A percentile compares a stretch with the other conserved stretches of the same genome.
Evolutionary conservation across 192 early-diverging fungal species (phyloP).

Genomic region (Coemansia interrupta): DNA sequence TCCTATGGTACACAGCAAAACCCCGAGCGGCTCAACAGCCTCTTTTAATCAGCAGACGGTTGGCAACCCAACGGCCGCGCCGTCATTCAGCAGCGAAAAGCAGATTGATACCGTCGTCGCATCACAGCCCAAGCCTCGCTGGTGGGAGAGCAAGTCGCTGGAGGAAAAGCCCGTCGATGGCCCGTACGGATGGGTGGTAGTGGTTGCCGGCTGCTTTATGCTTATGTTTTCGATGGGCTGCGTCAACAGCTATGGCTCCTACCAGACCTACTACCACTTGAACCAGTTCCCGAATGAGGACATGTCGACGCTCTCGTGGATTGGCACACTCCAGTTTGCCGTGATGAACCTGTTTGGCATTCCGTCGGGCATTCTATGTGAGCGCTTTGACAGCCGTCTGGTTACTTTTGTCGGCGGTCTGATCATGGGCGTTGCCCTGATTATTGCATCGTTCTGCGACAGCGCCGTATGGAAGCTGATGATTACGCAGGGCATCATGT

Average conservation of each 20-base stretch:
- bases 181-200: slow-evolving; percentile 53
- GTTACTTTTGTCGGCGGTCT: slow-evolving; percentile 49
- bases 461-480: slow-evolving; percentile 59
- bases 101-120: background rate
- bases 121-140: background rate
- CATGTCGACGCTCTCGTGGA: slow-evolving; percentile 52
- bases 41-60: slow-evolving; percentile 2
- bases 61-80: slow-evolving; percentile 1
- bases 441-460: slow-evolving; percentile 58
- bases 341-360: slow-evolving; percentile 52
- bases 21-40: background rate
- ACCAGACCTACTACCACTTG: slow-evolving; percentile 46
- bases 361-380: slow-evolving; percentile 49
- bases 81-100: slow-evolving; percentile 1
- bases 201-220: slow-evolving; percentile 3
- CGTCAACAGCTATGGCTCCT: slow-evolving; percentile 57
- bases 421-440: slow-evolving; percentile 48
- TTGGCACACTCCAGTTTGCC: slow-evolving; percentile 53
- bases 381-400: slow-evolving; percentile 51
- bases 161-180: slow-evolving; percentile 26
- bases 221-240: slow-evolving; percentile 54
- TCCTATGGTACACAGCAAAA: background rate
- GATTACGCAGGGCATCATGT: slow-evolving; percentile 62
- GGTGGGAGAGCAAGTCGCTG: slow-evolving; percentile 10
- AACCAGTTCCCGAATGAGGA: slow-evolving; percentile 38